Percentiles rank a stretch among this genome's conserved stretches.
Evolutionary conservation across 805 yeast genomes (phyloP).

Genomic region (Nakazawaea ishiwadae): DNA sequence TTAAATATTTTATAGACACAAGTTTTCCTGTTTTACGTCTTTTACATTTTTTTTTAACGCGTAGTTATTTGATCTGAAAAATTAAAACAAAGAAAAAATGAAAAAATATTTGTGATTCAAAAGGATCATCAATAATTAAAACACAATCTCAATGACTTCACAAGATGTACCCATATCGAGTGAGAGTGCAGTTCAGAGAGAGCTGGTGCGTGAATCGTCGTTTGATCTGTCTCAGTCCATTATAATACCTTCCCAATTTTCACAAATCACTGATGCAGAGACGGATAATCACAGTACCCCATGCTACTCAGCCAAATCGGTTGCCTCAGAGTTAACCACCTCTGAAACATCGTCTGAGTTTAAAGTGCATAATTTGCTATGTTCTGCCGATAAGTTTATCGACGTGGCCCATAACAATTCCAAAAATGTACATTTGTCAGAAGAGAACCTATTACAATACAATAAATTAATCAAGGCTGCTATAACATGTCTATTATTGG

Average conservation of each 20-base stretch:
- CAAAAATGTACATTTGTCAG: conserved; percentile 11
- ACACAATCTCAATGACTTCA: too few relatives aligned
- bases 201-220: too few relatives aligned
- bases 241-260: background rate
- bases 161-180: too few relatives aligned
- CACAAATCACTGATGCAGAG: too few relatives aligned
- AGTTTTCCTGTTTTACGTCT: too few relatives aligned
- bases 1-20: too few relatives aligned
- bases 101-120: too few relatives aligned
- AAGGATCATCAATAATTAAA: too few relatives aligned
- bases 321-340: background rate
- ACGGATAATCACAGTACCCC: background rate
- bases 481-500: conserved; percentile 30
- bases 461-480: conserved; percentile 29
- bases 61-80: too few relatives aligned
- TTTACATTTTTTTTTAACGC: too few relatives aligned
- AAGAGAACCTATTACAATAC: conserved; percentile 22
- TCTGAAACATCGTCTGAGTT: background rate
- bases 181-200: too few relatives aligned
- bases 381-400: conserved; percentile 4
- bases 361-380: conserved; percentile 5
- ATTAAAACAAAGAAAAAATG: too few relatives aligned
- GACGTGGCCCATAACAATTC: background rate
- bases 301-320: background rate
- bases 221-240: background rate